phyloP scores from a whole-genome alignment of 2,329 filamentous ascomycete genomes.

The Dactylonectria macrodidyma region DNA sequence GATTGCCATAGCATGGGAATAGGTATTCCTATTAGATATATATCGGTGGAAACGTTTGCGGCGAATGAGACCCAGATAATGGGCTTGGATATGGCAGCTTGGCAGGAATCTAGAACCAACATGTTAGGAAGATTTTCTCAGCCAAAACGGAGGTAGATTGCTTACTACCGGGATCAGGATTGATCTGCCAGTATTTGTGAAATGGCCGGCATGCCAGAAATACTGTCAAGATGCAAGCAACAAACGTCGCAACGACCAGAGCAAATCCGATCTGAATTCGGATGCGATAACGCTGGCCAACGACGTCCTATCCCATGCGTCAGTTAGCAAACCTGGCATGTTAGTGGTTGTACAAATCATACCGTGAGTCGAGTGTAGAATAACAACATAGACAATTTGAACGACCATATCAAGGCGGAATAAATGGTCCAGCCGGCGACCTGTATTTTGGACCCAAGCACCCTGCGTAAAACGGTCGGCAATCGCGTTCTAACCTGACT shows the following conservation, averaged over 20 bases:
- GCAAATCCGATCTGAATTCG: conserved; percentile 65
- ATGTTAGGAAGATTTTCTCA: neutral
- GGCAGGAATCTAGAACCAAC: conserved; percentile 57
- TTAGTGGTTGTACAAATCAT: neutral
- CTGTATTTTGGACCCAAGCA: conserved; percentile 69
- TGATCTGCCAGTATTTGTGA: conserved; percentile 70
- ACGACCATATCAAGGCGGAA: conserved; percentile 64
- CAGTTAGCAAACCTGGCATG: neutral
- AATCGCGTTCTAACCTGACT: rapidly evolving
- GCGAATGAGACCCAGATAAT: conserved; percentile 66
- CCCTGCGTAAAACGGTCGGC: conserved; percentile 45
- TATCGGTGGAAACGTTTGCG: conserved; percentile 68
- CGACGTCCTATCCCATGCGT: conserved; percentile 50
- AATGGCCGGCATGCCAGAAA: conserved; percentile 67
- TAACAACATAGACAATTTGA: conserved; percentile 69
- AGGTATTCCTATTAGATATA: conserved; percentile 71
- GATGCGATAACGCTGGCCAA: conserved; percentile 55
- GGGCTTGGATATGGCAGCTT: conserved; percentile 63
- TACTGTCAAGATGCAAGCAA: conserved; percentile 64
- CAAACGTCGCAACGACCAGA: conserved; percentile 63
- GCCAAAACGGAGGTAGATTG: conserved; percentile 11
- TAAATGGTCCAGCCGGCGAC: conserved; percentile 70
- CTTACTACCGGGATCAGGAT: conserved; percentile 69
- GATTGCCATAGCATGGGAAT: conserved; percentile 63
- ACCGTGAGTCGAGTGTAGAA: conserved; percentile 69